Conservation (phyloP, 2,329 filamentous ascomycete genomes). For the Colletotrichum agaves region DNA sequence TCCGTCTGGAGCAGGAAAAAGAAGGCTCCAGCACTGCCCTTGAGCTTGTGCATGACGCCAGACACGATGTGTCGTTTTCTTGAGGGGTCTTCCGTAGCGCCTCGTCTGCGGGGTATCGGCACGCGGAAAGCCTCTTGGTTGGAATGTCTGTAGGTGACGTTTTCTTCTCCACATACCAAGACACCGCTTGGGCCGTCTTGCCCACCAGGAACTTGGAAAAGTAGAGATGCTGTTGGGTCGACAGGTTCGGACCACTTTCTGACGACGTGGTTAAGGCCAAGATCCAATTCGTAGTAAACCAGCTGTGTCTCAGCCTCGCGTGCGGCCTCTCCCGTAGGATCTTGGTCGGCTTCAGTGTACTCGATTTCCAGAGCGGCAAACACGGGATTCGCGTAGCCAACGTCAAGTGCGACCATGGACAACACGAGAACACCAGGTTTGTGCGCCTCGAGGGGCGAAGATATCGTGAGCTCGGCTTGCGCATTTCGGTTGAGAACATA, state of each 20-base stretch:
- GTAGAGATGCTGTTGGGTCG: slow-evolving; percentile 85
- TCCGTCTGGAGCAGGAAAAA: slow-evolving; percentile 97
- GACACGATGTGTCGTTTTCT: slow-evolving; percentile 88
- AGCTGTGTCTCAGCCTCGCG: slow-evolving; percentile 88
- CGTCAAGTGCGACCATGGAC: slow-evolving; percentile 87
- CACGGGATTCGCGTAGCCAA: slow-evolving; percentile 96
- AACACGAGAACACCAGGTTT: slow-evolving; percentile 92
- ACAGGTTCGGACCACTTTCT: slow-evolving; percentile 96
- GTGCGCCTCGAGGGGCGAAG: slow-evolving; percentile 95
- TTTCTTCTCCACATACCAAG: slow-evolving; percentile 93
- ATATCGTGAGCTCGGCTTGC: slow-evolving; percentile 95
- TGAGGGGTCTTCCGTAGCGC: slow-evolving; percentile 90
- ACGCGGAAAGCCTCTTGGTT: slow-evolving; percentile 92
- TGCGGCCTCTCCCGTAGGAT: slow-evolving; percentile 84
- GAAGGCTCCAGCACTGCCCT: slow-evolving; percentile 83
- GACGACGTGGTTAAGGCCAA: slow-evolving; percentile 96
- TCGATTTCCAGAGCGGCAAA: slow-evolving; percentile 96
- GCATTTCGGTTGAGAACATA: slow-evolving; percentile 97
- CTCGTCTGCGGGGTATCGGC: slow-evolving; percentile 86
- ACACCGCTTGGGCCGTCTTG: slow-evolving; percentile 95
- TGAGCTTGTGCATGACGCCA: slow-evolving; percentile 97
- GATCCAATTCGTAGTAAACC: slow-evolving; percentile 97
- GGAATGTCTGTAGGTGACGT: slow-evolving; percentile 95
- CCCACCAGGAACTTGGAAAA: slow-evolving; percentile 96
- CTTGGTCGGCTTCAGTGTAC: slow-evolving; percentile 90